A percentile compares a stretch with the other conserved stretches of the same genome.
phyloP scores from a whole-genome alignment of 495 filamentous ascomycete genomes.

The Barbatosphaeria neglecta region DNA sequence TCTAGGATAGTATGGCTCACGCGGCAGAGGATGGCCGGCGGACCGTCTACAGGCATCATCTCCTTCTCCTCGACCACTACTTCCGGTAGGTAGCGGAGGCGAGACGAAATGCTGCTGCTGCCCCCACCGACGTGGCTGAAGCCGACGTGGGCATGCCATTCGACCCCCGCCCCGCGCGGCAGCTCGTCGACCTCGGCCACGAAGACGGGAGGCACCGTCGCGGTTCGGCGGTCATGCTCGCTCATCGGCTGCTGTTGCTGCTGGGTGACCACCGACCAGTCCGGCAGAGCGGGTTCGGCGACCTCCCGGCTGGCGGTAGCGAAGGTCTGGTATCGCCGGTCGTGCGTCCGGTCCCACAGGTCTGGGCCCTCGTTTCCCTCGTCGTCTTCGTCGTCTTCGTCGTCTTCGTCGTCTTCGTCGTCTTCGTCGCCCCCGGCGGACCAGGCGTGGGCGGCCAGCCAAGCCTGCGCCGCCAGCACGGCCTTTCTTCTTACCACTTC shows the following conservation, averaged over 20 bases:
- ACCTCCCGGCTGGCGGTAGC: conserved; percentile 1
- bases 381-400: conserved; percentile 23
- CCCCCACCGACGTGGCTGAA: neutral
- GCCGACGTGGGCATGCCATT: conserved; percentile 22
- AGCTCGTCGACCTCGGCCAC: conserved; percentile 45
- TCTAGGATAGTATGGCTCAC: neutral
- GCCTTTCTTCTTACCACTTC: conserved; percentile 6
- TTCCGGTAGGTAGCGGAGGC: neutral
- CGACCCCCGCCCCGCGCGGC: conserved; percentile 15
- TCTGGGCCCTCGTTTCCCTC: conserved; percentile 45
- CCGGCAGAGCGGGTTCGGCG: conserved; percentile 14
- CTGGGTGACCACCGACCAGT: conserved; percentile 20
- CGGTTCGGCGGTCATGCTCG: neutral
- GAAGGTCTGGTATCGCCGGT: conserved; percentile 25
- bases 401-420: conserved; percentile 18
- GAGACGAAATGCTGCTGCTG: neutral
- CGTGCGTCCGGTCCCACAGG: conserved; percentile 60
- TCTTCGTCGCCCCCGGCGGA: conserved; percentile 3
- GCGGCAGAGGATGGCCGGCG: neutral
- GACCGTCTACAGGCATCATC: neutral
- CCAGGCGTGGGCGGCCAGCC: conserved; percentile 23
- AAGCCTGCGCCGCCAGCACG: conserved; percentile 14
- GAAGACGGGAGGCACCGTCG: conserved; percentile 49
- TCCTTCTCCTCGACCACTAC: neutral
- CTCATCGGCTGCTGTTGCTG: conserved; percentile 9